These are phyloP conservation scores for Hanseniaspora thailandica DNA, from an alignment of 805 yeast genomes.

Conservation along the genomic window DNA sequence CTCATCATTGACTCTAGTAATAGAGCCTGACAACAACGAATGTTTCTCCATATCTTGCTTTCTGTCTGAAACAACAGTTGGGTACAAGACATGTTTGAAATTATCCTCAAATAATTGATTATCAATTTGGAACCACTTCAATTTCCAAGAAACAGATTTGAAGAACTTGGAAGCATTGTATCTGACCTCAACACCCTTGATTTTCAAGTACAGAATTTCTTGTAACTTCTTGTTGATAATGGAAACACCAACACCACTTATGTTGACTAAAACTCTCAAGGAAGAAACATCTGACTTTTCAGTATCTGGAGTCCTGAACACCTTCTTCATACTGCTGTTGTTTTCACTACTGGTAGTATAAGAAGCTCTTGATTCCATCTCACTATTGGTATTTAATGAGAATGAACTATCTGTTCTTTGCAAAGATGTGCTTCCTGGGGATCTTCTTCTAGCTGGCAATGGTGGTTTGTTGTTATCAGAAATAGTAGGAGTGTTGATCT, in stretches of 20 bases:
- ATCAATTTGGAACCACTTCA: slow-evolving; percentile 92
- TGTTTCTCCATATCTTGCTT: slow-evolving; percentile 74
- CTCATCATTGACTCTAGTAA: slow-evolving; percentile 76
- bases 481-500: slow-evolving; percentile 26
- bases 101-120: slow-evolving; percentile 81
- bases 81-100: slow-evolving; percentile 79
- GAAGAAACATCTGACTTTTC: slow-evolving; percentile 4
- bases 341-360: slow-evolving; percentile 28
- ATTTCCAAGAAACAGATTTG: slow-evolving; percentile 64
- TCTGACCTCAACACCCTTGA: slow-evolving; percentile 67
- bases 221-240: slow-evolving; percentile 56
- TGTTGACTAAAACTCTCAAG: slow-evolving; percentile 39
- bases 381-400: background rate
- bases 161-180: slow-evolving; percentile 76
- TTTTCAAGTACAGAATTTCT: slow-evolving; percentile 74
- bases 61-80: slow-evolving; percentile 78
- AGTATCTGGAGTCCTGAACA: slow-evolving; percentile 2
- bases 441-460: slow-evolving; percentile 8
- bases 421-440: background rate
- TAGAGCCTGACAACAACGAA: slow-evolving; percentile 79
- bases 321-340: slow-evolving; percentile 35
- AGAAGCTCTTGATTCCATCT: background rate
- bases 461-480: slow-evolving; percentile 15
- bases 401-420: background rate
- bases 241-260: slow-evolving; percentile 83